A percentile compares a stretch with the other conserved stretches of the same genome.
Evolutionary conservation across 169 alveolate species (phyloP).

Genomic region (Plasmodium adleri): DNA sequence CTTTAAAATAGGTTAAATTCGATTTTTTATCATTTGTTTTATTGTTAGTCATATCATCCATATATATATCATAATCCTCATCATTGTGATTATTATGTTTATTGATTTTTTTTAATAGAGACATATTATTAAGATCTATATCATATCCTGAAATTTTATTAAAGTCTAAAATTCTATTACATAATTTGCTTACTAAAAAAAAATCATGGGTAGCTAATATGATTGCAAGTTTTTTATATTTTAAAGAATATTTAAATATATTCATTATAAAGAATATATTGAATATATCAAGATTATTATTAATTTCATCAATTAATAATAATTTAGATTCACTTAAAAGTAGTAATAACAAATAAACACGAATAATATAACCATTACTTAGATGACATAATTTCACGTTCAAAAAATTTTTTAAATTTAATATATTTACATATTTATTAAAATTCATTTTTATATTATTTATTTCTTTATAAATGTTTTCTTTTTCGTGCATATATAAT

Average conservation of each 20-base stretch:
- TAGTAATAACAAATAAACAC: constrained; percentile 77
- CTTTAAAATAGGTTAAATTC: constrained; percentile 43
- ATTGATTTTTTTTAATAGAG: constrained; percentile 34
- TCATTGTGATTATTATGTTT: neutral
- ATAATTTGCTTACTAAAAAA: constrained; percentile 57
- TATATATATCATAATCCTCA: no score
- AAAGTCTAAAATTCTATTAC: constrained; percentile 61
- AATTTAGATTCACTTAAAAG: constrained; percentile 79
- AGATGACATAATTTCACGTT: constrained; percentile 73
- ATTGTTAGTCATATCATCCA: neutral
- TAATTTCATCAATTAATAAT: constrained; percentile 84
- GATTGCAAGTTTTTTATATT: constrained; percentile 54
- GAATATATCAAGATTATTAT: constrained; percentile 82
- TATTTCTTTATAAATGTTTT: constrained; percentile 52
- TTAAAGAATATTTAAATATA: constrained; percentile 51
- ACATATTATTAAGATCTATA: constrained; percentile 35
- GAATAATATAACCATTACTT: constrained; percentile 85
- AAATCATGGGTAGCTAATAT: constrained; percentile 75
- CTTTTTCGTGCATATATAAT: constrained; percentile 59
- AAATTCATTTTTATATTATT: constrained; percentile 63
- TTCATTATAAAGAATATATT: constrained; percentile 76
- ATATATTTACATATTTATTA: constrained; percentile 75
- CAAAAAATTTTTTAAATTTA: constrained; percentile 77
- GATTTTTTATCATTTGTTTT: neutral
- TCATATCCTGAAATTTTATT: constrained; percentile 60